Conservation (phyloP, 2,329 filamentous ascomycete species). For the Ophidiomyces ophidiicola region DNA sequence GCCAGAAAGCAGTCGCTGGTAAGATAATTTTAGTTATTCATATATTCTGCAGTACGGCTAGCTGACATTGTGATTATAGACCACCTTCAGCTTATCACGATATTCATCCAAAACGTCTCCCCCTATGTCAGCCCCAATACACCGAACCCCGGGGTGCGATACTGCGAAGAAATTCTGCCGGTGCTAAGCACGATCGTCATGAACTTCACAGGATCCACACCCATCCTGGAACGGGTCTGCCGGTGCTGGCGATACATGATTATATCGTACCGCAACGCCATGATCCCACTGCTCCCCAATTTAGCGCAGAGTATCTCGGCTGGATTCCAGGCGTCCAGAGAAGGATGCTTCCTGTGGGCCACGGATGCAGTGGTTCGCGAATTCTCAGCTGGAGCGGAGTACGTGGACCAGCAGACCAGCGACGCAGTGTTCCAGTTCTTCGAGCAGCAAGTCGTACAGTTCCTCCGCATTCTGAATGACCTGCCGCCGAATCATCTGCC, state of each 20-base stretch:
- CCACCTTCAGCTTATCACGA: conserved; percentile 80
- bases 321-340: conserved; percentile 72
- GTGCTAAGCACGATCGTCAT: conserved; percentile 76
- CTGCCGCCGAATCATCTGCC: conserved; percentile 66
- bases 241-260: conserved; percentile 96
- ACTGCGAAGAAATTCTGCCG: conserved; percentile 88
- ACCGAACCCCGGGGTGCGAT: conserved; percentile 84
- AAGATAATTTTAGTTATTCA: conserved; percentile 21
- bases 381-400: conserved; percentile 81
- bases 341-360: conserved; percentile 98
- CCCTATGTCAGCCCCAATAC: conserved; percentile 61
- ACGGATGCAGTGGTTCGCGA: conserved; percentile 89
- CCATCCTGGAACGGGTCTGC: conserved; percentile 86
- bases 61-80: conserved; percentile 40
- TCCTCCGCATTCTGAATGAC: conserved; percentile 79
- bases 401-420: conserved; percentile 68
- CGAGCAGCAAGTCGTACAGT: conserved; percentile 79
- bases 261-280: conserved; percentile 83
- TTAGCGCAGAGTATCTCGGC: conserved; percentile 79
- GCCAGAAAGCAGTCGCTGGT: conserved; percentile 77
- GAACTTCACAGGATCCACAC: conserved; percentile 71
- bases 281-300: conserved; percentile 68
- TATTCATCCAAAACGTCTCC: conserved; percentile 67
- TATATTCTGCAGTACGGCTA: too few species aligned
- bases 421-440: conserved; percentile 90